A percentile compares a stretch with the other conserved stretches of the same genome.
These are phyloP conservation scores for Metschnikowia koreensis DNA, from an alignment of 805 yeast genomes.

Conservation along the genomic window DNA sequence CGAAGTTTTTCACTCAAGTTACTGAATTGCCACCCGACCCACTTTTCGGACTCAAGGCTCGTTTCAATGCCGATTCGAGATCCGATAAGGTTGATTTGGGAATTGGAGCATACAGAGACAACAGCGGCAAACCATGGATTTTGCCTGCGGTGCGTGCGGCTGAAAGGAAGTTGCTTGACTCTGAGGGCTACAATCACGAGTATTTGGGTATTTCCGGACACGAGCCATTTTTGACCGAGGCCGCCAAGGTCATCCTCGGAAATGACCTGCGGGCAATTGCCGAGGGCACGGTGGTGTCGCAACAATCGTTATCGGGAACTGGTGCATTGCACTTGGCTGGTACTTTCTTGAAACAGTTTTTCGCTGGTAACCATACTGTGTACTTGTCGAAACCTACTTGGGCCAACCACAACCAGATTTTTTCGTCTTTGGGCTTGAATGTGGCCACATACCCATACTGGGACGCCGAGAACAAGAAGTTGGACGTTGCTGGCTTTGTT, in stretches of 20 bases:
- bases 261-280: slow-evolving; percentile 34
- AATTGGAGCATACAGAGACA: slow-evolving; percentile 76
- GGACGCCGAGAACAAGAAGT: slow-evolving; percentile 65
- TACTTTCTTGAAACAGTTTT: slow-evolving; percentile 56
- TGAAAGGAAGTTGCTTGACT: slow-evolving; percentile 58
- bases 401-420: slow-evolving; percentile 92
- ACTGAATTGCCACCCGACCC: slow-evolving; percentile 81
- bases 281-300: slow-evolving; percentile 51
- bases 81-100: slow-evolving; percentile 78
- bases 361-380: slow-evolving; percentile 24
- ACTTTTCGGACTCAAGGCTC: slow-evolving; percentile 74
- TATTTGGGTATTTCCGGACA: slow-evolving; percentile 82
- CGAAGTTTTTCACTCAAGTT: slow-evolving; percentile 46
- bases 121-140: slow-evolving; percentile 68
- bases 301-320: slow-evolving; percentile 82
- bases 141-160: slow-evolving; percentile 68
- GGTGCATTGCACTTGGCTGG: slow-evolving; percentile 92
- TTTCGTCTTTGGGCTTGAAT: slow-evolving; percentile 63
- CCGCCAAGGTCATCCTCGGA: slow-evolving; percentile 74
- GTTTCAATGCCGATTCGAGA: slow-evolving; percentile 58
- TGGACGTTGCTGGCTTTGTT: slow-evolving; percentile 70
- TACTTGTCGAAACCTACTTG: slow-evolving; percentile 71
- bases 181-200: slow-evolving; percentile 62
- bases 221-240: slow-evolving; percentile 62
- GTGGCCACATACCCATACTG: slow-evolving; percentile 82